Conservation (phyloP, 1,284 basidiomycete species). For the Fomitiporia mediterranea region DNA sequence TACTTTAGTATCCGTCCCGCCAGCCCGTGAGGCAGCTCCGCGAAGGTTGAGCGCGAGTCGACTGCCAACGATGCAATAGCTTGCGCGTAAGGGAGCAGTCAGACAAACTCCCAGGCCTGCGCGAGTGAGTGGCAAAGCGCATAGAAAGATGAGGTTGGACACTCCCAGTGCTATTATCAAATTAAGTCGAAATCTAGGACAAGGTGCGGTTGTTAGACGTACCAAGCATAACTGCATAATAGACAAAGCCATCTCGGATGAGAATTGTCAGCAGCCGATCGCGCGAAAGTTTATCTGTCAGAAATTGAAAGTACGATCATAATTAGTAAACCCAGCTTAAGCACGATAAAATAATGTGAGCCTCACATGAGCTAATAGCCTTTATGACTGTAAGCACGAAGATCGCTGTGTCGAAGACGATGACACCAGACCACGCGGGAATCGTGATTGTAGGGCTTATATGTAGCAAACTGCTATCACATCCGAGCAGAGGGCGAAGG, state of each 20-base stretch:
- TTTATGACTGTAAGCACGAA: conserved; percentile 1
- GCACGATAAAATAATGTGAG: not conserved
- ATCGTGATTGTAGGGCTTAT: not conserved
- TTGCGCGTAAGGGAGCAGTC: not conserved
- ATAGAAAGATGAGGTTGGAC: not conserved
- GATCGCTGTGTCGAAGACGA: conserved; percentile 7
- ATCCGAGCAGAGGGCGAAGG: conserved; percentile 1
- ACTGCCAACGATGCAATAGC: conserved; percentile 10
- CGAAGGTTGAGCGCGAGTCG: conserved; percentile 10
- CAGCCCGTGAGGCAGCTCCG: not conserved
- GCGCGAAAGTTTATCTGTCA: not conserved
- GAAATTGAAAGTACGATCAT: not conserved
- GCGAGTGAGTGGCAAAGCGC: not conserved
- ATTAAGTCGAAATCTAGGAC: not conserved
- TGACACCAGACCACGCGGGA: conserved; percentile 8
- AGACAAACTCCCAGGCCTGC: not conserved
- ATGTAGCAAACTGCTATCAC: not conserved
- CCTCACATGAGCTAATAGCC: conserved; percentile 1
- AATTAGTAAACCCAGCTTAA: not conserved
- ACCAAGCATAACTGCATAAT: conserved; percentile 11
- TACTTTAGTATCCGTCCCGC: no score
- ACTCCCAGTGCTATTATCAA: not conserved
- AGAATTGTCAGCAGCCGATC: conserved; percentile 1
- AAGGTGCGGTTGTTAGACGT: not conserved
- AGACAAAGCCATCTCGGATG: conserved; percentile 11